Percentiles rank a stretch among this genome's conserved stretches.
These are phyloP conservation scores for Pseudofabraea citricarpa DNA, from an alignment of 2,329 filamentous ascomycete species.

Conservation along the genomic window DNA sequence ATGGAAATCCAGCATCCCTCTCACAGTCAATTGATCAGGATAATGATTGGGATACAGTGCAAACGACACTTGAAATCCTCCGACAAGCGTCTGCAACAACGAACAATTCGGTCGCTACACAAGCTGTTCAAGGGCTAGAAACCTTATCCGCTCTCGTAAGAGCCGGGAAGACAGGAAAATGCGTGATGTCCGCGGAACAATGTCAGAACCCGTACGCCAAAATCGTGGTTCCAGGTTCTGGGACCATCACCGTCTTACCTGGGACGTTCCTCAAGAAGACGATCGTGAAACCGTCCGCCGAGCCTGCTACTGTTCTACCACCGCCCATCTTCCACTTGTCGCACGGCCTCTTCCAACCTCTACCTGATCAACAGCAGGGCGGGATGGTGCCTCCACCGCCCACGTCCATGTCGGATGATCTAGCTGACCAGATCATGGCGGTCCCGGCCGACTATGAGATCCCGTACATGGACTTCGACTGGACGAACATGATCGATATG, in stretches of 20 bases:
- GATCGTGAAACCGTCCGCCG: neutral
- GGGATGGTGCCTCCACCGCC: neutral
- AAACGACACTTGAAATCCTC: conserved; percentile 28
- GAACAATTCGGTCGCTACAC: conserved; percentile 35
- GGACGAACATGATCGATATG: conserved; percentile 5
- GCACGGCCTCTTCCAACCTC: neutral
- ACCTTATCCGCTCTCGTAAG: conserved; percentile 4
- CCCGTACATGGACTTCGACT: conserved; percentile 11
- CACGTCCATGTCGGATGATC: neutral
- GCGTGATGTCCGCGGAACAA: neutral
- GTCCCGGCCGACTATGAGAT: conserved; percentile 1
- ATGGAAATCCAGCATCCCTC: conserved; percentile 10
- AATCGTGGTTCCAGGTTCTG: conserved; percentile 8
- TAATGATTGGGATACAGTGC: conserved; percentile 31
- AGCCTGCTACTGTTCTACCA: neutral
- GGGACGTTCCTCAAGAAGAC: conserved; percentile 1
- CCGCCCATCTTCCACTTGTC: conserved; percentile 1
- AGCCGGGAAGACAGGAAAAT: conserved; percentile 1
- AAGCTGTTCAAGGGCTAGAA: conserved; percentile 36
- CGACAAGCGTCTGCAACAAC: conserved; percentile 27
- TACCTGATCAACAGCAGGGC: neutral
- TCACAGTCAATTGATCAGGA: conserved; percentile 25
- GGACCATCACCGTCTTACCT: conserved; percentile 10
- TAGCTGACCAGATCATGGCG: neutral
- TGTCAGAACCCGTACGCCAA: conserved; percentile 5